phyloP scores from a whole-genome alignment of 2,329 filamentous ascomycete genomes.

The Lachnellula occidentalis region DNA sequence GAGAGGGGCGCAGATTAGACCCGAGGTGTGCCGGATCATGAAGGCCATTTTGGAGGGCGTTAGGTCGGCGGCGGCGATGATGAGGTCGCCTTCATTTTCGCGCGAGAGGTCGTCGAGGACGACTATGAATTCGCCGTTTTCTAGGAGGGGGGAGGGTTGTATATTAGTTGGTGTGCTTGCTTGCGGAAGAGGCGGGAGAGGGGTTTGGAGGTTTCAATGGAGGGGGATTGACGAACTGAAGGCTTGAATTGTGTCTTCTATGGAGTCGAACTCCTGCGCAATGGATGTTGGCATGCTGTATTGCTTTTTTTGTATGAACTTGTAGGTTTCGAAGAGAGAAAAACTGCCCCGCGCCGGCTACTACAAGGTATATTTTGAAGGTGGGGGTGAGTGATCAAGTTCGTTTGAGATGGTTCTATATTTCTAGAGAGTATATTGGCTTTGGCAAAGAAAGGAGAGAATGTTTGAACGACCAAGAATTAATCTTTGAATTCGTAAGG shows the following conservation, averaged over 20 bases:
- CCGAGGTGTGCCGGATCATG: slow-evolving; percentile 86
- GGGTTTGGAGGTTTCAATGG: not conserved
- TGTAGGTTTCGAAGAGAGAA: no score
- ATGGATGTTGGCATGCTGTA: slow-evolving; percentile 27
- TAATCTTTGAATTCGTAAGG: no score
- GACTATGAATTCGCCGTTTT: slow-evolving; percentile 85
- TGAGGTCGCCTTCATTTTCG: slow-evolving; percentile 97
- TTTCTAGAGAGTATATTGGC: not conserved
- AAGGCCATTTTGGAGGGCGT: slow-evolving; percentile 92
- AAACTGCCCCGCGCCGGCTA: not conserved
- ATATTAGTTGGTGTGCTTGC: slow-evolving; percentile 7
- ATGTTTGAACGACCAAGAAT: no score
- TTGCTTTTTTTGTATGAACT: not conserved
- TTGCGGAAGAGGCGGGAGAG: not conserved
- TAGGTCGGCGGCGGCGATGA: slow-evolving; percentile 81
- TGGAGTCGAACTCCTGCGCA: slow-evolving; percentile 52
- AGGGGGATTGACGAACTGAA: slow-evolving; percentile 47
- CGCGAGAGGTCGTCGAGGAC: slow-evolving; percentile 88
- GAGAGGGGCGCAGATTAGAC: slow-evolving; percentile 90
- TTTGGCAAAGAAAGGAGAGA: no score
- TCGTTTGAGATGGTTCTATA: no score
- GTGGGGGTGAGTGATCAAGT: not conserved
- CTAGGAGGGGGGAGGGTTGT: slow-evolving; percentile 34
- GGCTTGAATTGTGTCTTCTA: slow-evolving; percentile 58
- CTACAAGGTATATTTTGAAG: not conserved